Percentiles rank a stretch among this genome's conserved stretches.
Conservation (phyloP, 768 basidiomycete species). For the Tremella fuciformis region DNA sequence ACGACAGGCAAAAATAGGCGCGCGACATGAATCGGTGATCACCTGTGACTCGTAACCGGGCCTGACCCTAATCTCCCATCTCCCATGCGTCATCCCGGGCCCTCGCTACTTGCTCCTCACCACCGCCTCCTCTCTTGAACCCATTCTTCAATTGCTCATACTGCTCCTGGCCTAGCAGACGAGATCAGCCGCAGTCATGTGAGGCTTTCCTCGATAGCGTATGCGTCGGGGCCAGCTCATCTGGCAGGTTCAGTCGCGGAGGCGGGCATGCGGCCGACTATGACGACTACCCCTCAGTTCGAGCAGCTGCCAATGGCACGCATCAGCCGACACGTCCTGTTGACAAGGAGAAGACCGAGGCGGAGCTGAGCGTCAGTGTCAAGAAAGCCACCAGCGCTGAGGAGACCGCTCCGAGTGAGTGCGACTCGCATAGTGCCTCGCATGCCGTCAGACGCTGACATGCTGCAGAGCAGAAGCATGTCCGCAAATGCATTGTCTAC, state of each 20-base stretch:
- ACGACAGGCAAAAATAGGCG: background rate
- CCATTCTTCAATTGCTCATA: too few relatives aligned
- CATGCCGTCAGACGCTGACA: background rate
- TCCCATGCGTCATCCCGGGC: too few relatives aligned
- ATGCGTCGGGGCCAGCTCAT: background rate
- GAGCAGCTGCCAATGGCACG: conserved; percentile 35
- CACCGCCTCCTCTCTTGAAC: too few relatives aligned
- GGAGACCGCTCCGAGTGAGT: conserved; percentile 77
- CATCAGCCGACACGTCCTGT: conserved; percentile 96
- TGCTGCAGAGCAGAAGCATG: conserved; percentile 83
- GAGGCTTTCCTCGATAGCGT: background rate
- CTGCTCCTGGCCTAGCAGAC: too few relatives aligned
- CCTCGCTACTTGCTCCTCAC: too few relatives aligned
- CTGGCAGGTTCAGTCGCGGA: conserved; percentile 29
- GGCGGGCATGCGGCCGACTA: conserved; percentile 33
- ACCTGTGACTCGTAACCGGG: too few relatives aligned
- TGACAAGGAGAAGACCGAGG: conserved; percentile 96
- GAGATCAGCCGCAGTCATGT: conserved; percentile 5
- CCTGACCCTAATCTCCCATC: too few relatives aligned
- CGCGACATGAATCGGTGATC: too few relatives aligned
- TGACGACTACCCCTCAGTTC: conserved; percentile 56
- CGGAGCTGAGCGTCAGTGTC: conserved; percentile 88
- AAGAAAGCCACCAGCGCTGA: conserved; percentile 97
- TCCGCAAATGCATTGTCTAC: conserved; percentile 96
- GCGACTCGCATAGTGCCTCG: background rate